phyloP scores from a whole-genome alignment of 768 basidiomycete genomes.

The Gymnopilus dilepis region DNA sequence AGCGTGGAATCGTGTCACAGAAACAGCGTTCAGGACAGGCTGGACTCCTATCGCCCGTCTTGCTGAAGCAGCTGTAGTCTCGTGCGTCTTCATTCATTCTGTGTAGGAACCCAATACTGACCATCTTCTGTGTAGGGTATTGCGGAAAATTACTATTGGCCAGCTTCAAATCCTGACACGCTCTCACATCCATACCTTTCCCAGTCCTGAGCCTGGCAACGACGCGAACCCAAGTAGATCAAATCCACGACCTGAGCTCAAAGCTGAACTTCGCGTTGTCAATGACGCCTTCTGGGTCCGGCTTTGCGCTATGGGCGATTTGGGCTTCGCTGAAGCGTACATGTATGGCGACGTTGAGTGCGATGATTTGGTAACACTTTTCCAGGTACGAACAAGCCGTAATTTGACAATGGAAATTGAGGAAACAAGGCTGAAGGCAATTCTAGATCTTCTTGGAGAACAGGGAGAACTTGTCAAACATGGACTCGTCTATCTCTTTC shows the following conservation, averaged over 20 bases:
- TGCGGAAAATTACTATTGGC: slow-evolving; percentile 52
- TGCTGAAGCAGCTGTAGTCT: slow-evolving; percentile 51
- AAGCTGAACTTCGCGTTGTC: slow-evolving; percentile 52
- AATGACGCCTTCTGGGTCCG: slow-evolving; percentile 65
- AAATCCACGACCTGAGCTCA: slow-evolving; percentile 29
- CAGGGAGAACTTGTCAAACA: slow-evolving; percentile 50
- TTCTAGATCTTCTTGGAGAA: slow-evolving; percentile 71
- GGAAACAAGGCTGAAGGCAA: neutral
- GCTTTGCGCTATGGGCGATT: slow-evolving; percentile 62
- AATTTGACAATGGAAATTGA: neutral
- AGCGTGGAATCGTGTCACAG: slow-evolving; percentile 46
- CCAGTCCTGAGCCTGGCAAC: slow-evolving; percentile 29
- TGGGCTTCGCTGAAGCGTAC: slow-evolving; percentile 79
- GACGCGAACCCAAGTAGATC: slow-evolving; percentile 14
- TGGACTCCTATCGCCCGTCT: slow-evolving; percentile 49
- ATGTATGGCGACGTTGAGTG: slow-evolving; percentile 81
- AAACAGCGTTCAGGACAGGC: slow-evolving; percentile 45
- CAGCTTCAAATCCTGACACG: slow-evolving; percentile 53
- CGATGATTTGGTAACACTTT: slow-evolving; percentile 65
- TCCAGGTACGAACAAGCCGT: slow-evolving; percentile 49
- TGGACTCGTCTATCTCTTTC: slow-evolving; percentile 55
- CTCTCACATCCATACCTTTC: slow-evolving; percentile 51
- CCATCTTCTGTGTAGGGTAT: slow-evolving; percentile 35
- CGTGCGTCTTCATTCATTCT: slow-evolving; percentile 38
- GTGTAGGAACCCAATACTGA: neutral